phyloP scores from a whole-genome alignment of 1,284 basidiomycete species.

The Pseudozyma sp. region DNA sequence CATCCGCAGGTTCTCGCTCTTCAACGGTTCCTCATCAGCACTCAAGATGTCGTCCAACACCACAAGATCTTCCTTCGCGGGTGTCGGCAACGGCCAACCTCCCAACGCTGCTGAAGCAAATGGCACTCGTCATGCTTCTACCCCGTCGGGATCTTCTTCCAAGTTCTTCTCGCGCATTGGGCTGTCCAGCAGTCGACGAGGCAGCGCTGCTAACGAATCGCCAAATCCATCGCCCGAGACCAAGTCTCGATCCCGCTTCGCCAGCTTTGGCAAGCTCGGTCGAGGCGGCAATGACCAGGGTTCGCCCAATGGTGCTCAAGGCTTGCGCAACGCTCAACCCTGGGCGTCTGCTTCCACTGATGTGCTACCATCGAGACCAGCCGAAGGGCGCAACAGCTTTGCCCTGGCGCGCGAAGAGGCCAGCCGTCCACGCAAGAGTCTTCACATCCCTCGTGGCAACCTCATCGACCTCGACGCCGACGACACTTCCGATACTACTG shows the following conservation, averaged over 20 bases:
- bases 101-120: conserved; percentile 6
- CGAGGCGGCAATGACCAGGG: conserved; percentile 10
- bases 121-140: conserved; percentile 14
- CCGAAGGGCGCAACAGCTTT: conserved; percentile 30
- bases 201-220: conserved; percentile 25
- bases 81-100: conserved; percentile 21
- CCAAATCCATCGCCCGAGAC: conserved; percentile 15
- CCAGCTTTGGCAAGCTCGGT: conserved; percentile 26
- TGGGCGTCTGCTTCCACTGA: conserved; percentile 51
- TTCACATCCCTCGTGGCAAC: conserved; percentile 27
- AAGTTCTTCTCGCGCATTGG: conserved; percentile 45
- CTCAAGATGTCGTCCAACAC: conserved; percentile 24
- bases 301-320: conserved; percentile 5
- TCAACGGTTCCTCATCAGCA: conserved; percentile 11
- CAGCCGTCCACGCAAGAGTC: conserved; percentile 34
- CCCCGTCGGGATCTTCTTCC: conserved; percentile 13
- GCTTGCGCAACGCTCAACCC: conserved; percentile 31
- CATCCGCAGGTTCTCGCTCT: conserved; percentile 21
- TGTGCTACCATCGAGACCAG: conserved; percentile 14
- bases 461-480: conserved; percentile 24
- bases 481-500: conserved; percentile 2
- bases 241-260: conserved; percentile 32
- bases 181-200: conserved; percentile 32
- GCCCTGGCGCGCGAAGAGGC: conserved; percentile 35
- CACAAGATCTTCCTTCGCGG: conserved; percentile 14